Evolutionary conservation across 768 basidiomycete species (phyloP).

Genomic region (Chalciporus piperatus): DNA sequence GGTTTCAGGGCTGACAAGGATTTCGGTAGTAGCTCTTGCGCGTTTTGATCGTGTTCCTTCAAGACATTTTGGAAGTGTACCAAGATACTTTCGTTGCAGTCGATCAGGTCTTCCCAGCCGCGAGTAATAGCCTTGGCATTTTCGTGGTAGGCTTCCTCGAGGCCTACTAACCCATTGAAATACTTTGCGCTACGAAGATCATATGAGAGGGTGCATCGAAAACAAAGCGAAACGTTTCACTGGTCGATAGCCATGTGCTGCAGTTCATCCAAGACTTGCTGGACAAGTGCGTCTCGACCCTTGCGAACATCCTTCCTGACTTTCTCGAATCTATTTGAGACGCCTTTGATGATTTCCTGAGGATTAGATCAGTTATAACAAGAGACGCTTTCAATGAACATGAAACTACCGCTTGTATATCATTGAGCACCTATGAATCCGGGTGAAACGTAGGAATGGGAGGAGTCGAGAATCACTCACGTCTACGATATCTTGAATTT

Average conservation of each 20-base stretch:
- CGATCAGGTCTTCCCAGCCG: slow-evolving; percentile 42
- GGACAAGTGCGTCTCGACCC: slow-evolving; percentile 46
- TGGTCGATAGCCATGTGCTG: slow-evolving; percentile 38
- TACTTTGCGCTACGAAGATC: slow-evolving; percentile 39
- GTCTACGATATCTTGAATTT: slow-evolving; percentile 39
- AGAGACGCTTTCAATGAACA: background rate
- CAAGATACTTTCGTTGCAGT: slow-evolving; percentile 37
- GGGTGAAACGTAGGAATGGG: background rate
- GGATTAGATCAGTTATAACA: slow-evolving; percentile 13
- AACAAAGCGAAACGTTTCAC: slow-evolving; percentile 9
- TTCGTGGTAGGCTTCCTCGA: slow-evolving; percentile 52
- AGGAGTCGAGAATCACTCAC: slow-evolving; percentile 28
- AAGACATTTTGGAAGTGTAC: slow-evolving; percentile 38
- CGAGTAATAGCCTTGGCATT: slow-evolving; percentile 39
- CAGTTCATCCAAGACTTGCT: slow-evolving; percentile 43
- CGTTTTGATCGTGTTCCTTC: slow-evolving; percentile 47
- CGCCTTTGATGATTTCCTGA: slow-evolving; percentile 49
- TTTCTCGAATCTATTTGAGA: slow-evolving; percentile 45
- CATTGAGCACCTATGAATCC: slow-evolving; percentile 41
- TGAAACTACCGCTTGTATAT: slow-evolving; percentile 44
- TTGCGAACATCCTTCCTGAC: slow-evolving; percentile 45
- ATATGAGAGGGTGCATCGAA: slow-evolving; percentile 4
- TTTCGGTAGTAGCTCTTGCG: slow-evolving; percentile 46
- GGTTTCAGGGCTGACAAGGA: slow-evolving; percentile 38
- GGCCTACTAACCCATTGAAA: slow-evolving; percentile 52